Base-by-base conservation (phyloP, 768 basidiomycete species). In the Leccinum rimulosum region DNA sequence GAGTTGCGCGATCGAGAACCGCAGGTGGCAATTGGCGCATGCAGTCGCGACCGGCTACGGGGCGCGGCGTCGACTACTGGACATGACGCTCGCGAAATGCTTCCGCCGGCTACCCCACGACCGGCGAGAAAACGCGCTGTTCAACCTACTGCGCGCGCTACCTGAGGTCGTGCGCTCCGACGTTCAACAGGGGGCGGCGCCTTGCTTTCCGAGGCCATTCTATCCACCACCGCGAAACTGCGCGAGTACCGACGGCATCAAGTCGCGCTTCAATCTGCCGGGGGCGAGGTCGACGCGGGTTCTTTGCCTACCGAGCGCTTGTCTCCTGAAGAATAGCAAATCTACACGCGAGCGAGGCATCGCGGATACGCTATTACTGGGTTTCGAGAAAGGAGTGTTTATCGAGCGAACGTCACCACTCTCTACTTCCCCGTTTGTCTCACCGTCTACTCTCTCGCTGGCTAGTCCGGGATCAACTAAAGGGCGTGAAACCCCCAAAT, bases 1-100 rank as follows among this genome's bases (percentile, higher is more conserved):
- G 69, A 91, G 91, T 56, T 91, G 93, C 59, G 89, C 86, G 1
- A 80, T 89, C 55, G 94, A 94, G 72, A 98, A 98, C 65, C 89
- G 94, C 69, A 85, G 91, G 19, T 84, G 94, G 12, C 86, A 91
- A 68, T 84, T 98, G 8, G 77, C 82, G 3, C 81, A 87, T 67
- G 89, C 93, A 11, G 79, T 87, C 22, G 82, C 83, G 4, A 77
- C 77, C 9, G 87, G 88, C 40, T 89, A 92, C 68, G 86, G 89
- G 59, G 81, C 95, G 0, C 98, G 95, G 95, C 85, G 88, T 58
- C 80, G 87, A 40, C 70, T 95, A 36, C 78, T 98, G 54, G 92
- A 96, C 75, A 86, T 93, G 69, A 84, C 89, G 2, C 80, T 98
- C 17, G 86, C 86, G 31, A 93, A 93, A 68, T 92, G 93, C 57